phyloP scores from a whole-genome alignment of 2,329 filamentous ascomycete genomes.

The Alternaria gansuensis region DNA sequence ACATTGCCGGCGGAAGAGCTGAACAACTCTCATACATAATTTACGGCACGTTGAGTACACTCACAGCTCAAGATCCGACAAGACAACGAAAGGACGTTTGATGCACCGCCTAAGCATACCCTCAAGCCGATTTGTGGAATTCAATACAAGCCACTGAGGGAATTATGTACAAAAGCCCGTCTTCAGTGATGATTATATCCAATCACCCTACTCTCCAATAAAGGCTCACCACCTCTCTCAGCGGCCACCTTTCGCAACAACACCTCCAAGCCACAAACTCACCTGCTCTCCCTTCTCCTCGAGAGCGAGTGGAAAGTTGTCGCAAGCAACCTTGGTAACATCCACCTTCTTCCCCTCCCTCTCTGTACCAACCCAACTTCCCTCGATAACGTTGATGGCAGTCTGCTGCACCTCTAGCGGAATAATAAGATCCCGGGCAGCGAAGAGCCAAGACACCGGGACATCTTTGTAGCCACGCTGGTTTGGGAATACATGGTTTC shows the following conservation, averaged over 20 bases:
- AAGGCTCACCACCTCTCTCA: background rate
- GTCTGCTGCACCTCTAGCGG: constrained; percentile 43
- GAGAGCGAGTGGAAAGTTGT: constrained; percentile 48
- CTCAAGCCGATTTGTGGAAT: background rate
- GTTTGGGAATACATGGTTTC: constrained; percentile 25
- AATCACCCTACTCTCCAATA: background rate
- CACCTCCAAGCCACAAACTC: constrained; percentile 36
- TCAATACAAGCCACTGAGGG: background rate
- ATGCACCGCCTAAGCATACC: background rate
- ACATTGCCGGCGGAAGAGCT: background rate
- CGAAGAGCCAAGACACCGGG: constrained; percentile 54
- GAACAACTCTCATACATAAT: background rate
- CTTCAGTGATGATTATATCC: background rate
- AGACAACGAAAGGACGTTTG: background rate
- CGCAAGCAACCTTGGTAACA: constrained; percentile 49
- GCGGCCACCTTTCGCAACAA: constrained; percentile 22
- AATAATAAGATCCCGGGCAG: constrained; percentile 51
- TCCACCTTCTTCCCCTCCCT: constrained; percentile 52
- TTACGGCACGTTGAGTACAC: background rate
- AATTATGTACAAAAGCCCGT: background rate
- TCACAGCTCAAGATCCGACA: background rate
- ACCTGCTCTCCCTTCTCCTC: constrained; percentile 36
- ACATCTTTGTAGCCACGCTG: constrained; percentile 54
- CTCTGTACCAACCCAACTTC: constrained; percentile 32
- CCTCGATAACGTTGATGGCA: constrained; percentile 51